Base-by-base conservation (phyloP, 352 stramenopile species). In the Aphanomyces invadans region DNA sequence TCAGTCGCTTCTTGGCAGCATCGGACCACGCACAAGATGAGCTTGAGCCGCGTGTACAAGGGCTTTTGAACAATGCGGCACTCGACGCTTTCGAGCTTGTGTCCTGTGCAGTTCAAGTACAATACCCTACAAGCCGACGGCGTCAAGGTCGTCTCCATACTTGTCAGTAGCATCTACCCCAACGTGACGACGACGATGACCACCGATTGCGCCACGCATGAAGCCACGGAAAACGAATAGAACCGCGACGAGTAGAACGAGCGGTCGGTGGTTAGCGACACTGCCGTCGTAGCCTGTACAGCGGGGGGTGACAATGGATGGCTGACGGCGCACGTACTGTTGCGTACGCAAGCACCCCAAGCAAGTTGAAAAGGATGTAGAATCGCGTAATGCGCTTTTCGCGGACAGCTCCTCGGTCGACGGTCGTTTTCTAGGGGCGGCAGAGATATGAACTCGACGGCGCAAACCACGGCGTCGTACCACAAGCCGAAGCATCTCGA, bases 41-140 rank as follows among this genome's bases (percentile, higher is more conserved):
- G 69, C 48, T 80, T 79, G 65, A 86, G 74, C 52, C 78, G 77
- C 5, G 73, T 73, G 61, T 88, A 88, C 2, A 86, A 67, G 4
- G 78, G 79, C 1, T 78, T 86, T 46, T 74, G 44, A 4, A 84
- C 76, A 38, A 76, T 67, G 0, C 59, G 63, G 44, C 78, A 75
- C 23, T 76, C 66, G 28, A 86, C 72, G 21, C 62, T 73, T 66
- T 83, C 78, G 63, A 81, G 81, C 38, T 86, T 83, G 28, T 74
- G 70, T 10, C 78, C 76, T 10, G 70, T 68, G 51, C 54, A 71
- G 52, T 81, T 84, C 36, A 87, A 72, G 25, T 63, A 63, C 7
- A 19, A 48, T 7, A 63, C 31, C n/a, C 55, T 63, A 51, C 2
- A 46, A 2, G 9, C 17, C 9, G 17, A 25, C n/a, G 7, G 26